Evolutionary conservation across 2,329 filamentous ascomycete species (phyloP), one percentile per base, ranked within the genome.

Genomic region (Penicillium decumbens): DNA sequence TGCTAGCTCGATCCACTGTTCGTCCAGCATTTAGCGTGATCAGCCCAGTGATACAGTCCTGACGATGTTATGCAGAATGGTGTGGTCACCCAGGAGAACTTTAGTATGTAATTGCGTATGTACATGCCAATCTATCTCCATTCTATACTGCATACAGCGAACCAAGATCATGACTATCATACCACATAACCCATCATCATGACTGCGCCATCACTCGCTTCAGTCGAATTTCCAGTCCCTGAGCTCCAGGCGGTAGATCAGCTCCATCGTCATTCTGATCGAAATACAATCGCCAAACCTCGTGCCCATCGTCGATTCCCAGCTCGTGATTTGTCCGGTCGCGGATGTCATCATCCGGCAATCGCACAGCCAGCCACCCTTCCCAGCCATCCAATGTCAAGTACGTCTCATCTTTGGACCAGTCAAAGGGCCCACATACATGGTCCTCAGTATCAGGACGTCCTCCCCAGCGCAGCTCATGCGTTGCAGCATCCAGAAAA

Each of bases 201-300:
- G 49, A 49, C 33, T 58, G 46, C 20, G 57, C 58, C 37, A 47
- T 51, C 10, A 55, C 51, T 48, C 57, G 48, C 29, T 53, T 59
- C n/a, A 60, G 41, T 28, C 39, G 51, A 33, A 63, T 56, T 41
- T 64, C 60, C 50, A 64, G 39, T 18, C 55, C 57, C 41, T 58
- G 52, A 13, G 55, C 45, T 2, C 56, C 60, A 6, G 47, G 49
- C 12, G 53, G 53, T 25, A 62, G 50, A 45, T 54, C 52, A 18
- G 59, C 61, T 12, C 60, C 61, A 39, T 62, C 41, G 42, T 64
- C 61, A 40, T 63, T 48, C 20, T 51, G 52, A 43, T 63, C 60
- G 28, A 64, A 64, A 43, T 59, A 62, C 47, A 64, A 41, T 18
- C 58, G 51, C 61, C 60, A 64, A 13, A 57, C 35, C 20, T 50